Evolutionary conservation across 208 protist genomes (phyloP), one percentile per base, ranked within the genome.

Genomic region (Vickermania spadyakhi): DNA sequence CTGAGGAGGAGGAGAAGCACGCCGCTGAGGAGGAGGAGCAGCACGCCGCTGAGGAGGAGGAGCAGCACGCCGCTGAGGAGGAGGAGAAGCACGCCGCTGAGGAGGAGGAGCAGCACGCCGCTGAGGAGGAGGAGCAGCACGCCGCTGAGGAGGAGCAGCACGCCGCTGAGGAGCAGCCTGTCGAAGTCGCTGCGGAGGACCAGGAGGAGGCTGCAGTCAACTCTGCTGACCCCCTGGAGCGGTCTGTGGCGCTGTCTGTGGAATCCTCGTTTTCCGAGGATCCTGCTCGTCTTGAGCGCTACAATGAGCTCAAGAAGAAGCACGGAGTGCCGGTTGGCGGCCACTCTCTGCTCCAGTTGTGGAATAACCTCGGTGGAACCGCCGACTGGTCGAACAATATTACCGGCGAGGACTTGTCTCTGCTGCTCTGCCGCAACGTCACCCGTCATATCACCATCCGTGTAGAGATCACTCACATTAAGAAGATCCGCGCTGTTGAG

Each of bases 161-260:
- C 11, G 36, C 36, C 36, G 36, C 36, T 45, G 36, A 45, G 36
- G 36, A 45, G 7, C 11, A 45, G 36, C 41, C 14, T n/a, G n/a
- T n/a, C 14, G 52, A 7, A 22, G 52, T n/a, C 5, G 52, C 52
- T 56, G 52, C 14, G 26, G 52, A 56, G 52, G 52, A 56, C 21
- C 23, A 7, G 7, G 52, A 7, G 7, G 52, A 56, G 26, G 52
- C 52, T 5, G 52, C 52, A 56, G 13, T 23, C 11, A 56, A 56
- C 21, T 23, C 52, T 13, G 52, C 52, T 5, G 52, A 56, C 36
- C 36, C 36, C 36, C 7, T n/a, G 11, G 36, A 45, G 36, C 36
- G 36, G 11, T 45, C 36, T 18, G 7, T 7, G 36, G 36, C 36
- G 36, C 36, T n/a, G 36, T 45, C 36, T 7, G 36, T 45, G 7